Evolutionary conservation across 768 basidiomycete genomes (phyloP), one percentile per base, ranked within the genome.

Genomic region (Boletellus ananas): DNA sequence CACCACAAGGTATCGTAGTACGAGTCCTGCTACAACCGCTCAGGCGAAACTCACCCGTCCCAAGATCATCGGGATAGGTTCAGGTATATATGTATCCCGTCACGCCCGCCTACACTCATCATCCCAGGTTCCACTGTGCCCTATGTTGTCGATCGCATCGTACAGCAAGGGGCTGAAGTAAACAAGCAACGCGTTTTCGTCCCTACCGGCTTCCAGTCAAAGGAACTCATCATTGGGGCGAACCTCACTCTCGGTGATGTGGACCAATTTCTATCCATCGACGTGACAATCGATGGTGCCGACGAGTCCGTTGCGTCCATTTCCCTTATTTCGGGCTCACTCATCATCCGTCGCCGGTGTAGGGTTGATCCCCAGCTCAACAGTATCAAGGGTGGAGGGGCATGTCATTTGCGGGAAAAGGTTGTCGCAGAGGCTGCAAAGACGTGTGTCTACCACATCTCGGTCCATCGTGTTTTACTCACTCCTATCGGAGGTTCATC

Each of bases 271-370:
- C 85, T 88, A 4, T 74, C 76, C 2, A 86, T 98, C 47, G 96
- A 99, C 61, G 90, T 98, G n/a, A 97, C 94, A 1, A 83, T 99
- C 37, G 96, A 99, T 64, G 95, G 95, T 38, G 95, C 95, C 3
- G 95, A 98, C 55, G 95, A 97, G 91, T 94, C 57, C 57, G 90
- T 69, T 1, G 8, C 38, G 1, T 45, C 14, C 33, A 21, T 34
- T 34, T 9, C 17, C 20, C 34, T 42, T 13, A 6, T 40, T 11
- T 23, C 17, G 21, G 17, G 9, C 27, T 49, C 17, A 50, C 18
- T 14, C 51, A 42, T 38, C 25, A 25, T 1, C 23, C 21, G 29
- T 35, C 5, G 5, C 33, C 21, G 12, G 40, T 39, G 27, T 63
- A 95, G 94, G 71, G 92, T 96, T 20, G 94, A 97, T 67, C 68